Percentiles rank a stretch among this genome's conserved stretches.
Conservation (phyloP, 2,329 filamentous ascomycete genomes). For the Colletotrichum trifolii region DNA sequence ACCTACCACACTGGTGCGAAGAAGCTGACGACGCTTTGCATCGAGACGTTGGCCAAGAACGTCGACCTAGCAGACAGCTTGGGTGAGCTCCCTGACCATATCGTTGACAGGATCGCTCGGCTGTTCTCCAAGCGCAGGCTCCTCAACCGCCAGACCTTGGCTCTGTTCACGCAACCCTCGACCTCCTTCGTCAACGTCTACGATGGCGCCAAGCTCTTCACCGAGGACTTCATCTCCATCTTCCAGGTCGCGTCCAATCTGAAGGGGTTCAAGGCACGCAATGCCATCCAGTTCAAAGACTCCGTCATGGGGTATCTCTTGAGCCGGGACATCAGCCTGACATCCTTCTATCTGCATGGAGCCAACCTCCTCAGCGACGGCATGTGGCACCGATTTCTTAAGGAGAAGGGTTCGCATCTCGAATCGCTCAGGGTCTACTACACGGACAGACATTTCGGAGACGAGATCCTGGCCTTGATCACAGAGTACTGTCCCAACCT, state of each 20-base stretch:
- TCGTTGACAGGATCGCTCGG: slow-evolving; percentile 69
- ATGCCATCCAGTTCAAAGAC: slow-evolving; percentile 93
- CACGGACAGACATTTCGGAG: slow-evolving; percentile 83
- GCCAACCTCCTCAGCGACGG: slow-evolving; percentile 84
- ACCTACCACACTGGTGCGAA: slow-evolving; percentile 73
- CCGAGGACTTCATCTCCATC: slow-evolving; percentile 82
- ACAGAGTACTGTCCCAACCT: slow-evolving; percentile 74
- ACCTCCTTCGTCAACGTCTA: slow-evolving; percentile 66
- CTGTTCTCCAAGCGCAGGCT: slow-evolving; percentile 71
- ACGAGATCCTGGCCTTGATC: slow-evolving; percentile 74
- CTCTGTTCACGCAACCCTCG: slow-evolving; percentile 66
- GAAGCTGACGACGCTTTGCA: slow-evolving; percentile 71
- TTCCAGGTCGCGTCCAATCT: slow-evolving; percentile 80
- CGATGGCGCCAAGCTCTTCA: slow-evolving; percentile 72
- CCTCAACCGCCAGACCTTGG: slow-evolving; percentile 63
- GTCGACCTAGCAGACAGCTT: slow-evolving; percentile 71
- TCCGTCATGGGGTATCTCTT: slow-evolving; percentile 83
- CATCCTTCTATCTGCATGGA: slow-evolving; percentile 81
- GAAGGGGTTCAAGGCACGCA: slow-evolving; percentile 78
- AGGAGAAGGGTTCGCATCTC: slow-evolving; percentile 72
- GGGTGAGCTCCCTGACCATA: slow-evolving; percentile 65
- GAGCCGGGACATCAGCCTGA: slow-evolving; percentile 75
- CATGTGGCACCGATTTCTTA: slow-evolving; percentile 79
- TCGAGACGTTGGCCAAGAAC: slow-evolving; percentile 71
- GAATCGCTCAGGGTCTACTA: slow-evolving; percentile 81